phyloP scores from a whole-genome alignment of 345 rosid genomes.

The Eucalyptus regnans region DNA sequence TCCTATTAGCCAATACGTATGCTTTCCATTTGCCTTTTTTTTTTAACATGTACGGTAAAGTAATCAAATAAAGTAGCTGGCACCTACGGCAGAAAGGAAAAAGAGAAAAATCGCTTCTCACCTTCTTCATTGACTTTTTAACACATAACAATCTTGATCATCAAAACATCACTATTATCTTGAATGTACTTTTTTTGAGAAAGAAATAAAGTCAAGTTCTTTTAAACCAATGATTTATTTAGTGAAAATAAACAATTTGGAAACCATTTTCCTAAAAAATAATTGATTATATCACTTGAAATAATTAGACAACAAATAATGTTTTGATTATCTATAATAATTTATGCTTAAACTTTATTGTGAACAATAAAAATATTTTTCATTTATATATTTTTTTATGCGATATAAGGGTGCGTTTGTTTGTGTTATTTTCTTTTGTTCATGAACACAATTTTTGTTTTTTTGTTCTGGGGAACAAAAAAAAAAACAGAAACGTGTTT shows the following conservation, averaged over 20 bases:
- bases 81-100: background rate
- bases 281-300: background rate
- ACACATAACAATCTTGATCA: background rate
- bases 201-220: too few relatives aligned
- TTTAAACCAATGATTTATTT: too few relatives aligned
- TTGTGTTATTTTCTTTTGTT: too few relatives aligned
- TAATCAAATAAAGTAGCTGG: background rate
- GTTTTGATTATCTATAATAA: background rate
- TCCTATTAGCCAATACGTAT: background rate
- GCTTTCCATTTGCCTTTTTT: background rate
- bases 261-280: background rate
- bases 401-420: too few relatives aligned
- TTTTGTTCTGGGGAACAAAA: too few relatives aligned
- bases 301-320: background rate
- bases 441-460: too few relatives aligned
- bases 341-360: background rate
- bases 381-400: background rate
- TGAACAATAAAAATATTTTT: rapidly evolving
- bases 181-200: background rate
- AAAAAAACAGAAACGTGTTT: too few relatives aligned
- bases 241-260: too few relatives aligned
- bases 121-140: background rate
- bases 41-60: background rate
- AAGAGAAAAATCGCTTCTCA: background rate
- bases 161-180: background rate